Evolutionary conservation across 2,329 filamentous ascomycete genomes (phyloP), one percentile per base, ranked within the genome.

Genomic region (Verticillium albo-atrum): DNA sequence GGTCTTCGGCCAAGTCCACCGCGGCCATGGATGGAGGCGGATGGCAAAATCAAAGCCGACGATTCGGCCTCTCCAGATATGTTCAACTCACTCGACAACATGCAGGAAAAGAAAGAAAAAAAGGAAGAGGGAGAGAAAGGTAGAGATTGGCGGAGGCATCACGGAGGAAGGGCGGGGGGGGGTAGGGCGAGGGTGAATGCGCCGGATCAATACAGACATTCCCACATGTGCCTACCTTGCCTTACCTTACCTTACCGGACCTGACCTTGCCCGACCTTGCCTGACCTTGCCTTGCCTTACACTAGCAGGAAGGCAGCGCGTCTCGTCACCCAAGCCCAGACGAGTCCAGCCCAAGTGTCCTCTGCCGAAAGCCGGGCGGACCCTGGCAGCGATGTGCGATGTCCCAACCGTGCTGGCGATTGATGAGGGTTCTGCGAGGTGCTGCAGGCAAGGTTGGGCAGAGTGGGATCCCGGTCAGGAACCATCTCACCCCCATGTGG

Each of bases 1-100:
- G 79, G 65, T 75, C 71, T 61, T 78, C 73, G 32, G 61, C 65
- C 42, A 74, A 65, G 58, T 79, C 66, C 58, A 73, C 62, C 55
- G 70, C 62, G 60, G 66, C 68, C 74, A 76, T 77, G 63, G 62
- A 58, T 52, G 28, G 52, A 25, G 53, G 51, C n/a, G n/a, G n/a
- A 23, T 47, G 4, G 9, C n/a, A 50, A 30, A 57, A 30, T 37
- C 34, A 28, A 28, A 28, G 32, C 57, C 62, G 26, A 62, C 60
- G 17, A 20, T 25, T 20, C 6, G 37, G 37, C 37, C 37, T 47
- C 37, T 47, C n/a, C 37, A 23, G 37, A 23, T 47, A 23, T n/a
- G 7, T 12, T 47, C 37, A 25, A 47, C 37, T 23, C 20, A 4
- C 9, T 23, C 37, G 61, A 42, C 51, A 47, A 54, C 58, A 61